A percentile compares a stretch with the other conserved stretches of the same genome.
phyloP scores from a whole-genome alignment of 345 rosid species.

The Ceriops tagal region DNA sequence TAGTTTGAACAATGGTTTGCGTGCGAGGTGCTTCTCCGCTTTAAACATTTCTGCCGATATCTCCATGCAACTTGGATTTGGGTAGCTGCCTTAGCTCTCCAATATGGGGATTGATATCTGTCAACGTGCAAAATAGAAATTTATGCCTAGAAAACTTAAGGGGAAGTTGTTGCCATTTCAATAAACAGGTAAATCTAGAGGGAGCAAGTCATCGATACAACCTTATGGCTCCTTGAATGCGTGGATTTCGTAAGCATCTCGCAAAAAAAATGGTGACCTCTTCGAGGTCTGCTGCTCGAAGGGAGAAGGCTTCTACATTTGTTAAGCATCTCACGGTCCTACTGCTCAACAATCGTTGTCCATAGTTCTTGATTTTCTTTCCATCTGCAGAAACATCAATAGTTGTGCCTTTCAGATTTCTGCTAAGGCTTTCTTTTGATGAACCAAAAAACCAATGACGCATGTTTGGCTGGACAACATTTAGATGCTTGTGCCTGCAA shows the following conservation, averaged over 20 bases:
- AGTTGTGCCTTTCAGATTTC: not conserved
- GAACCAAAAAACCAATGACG: not conserved
- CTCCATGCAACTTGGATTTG: slow-evolving; percentile 85
- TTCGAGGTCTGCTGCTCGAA: slow-evolving; percentile 73
- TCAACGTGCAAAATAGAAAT: not conserved
- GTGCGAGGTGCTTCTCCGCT: slow-evolving; percentile 26
- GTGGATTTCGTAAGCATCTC: slow-evolving; percentile 53
- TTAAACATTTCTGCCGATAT: slow-evolving; percentile 57
- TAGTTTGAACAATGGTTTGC: slow-evolving; percentile 5
- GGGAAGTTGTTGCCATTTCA: not conserved
- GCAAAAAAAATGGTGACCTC: slow-evolving; percentile 70
- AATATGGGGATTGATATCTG: slow-evolving; percentile 80
- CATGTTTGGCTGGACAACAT: too few relatives aligned
- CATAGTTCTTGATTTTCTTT: slow-evolving; percentile 40
- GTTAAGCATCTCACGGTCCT: slow-evolving; percentile 62
- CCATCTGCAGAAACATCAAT: slow-evolving; percentile 42
- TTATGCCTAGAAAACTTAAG: not conserved
- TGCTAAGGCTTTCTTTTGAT: not conserved
- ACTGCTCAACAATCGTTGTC: slow-evolving; percentile 48
- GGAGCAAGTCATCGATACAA: slow-evolving; percentile 15
- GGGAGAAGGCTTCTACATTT: slow-evolving; percentile 85
- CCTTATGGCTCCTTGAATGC: slow-evolving; percentile 89
- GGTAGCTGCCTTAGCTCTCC: slow-evolving; percentile 61
- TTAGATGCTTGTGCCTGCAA: not conserved
- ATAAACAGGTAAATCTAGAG: not conserved